phyloP scores from a whole-genome alignment of 805 yeast species.

The Lachancea meyersii region DNA sequence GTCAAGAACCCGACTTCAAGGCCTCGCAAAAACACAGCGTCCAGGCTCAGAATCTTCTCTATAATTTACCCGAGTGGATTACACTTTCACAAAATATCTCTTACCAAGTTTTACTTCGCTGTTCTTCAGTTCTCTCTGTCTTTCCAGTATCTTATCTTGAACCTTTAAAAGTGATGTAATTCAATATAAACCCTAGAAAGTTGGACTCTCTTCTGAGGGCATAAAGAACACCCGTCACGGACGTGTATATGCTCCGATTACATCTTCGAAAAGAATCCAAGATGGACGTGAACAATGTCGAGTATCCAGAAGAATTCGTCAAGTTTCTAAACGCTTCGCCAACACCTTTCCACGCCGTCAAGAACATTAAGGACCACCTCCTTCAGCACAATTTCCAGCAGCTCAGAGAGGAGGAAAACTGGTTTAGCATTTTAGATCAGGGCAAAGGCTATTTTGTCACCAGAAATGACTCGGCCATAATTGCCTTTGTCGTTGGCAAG shows the following conservation, averaged over 20 bases:
- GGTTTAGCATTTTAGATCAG: slow-evolving; percentile 51
- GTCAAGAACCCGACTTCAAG: too few relatives aligned
- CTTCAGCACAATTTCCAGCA: slow-evolving; percentile 62
- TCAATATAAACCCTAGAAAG: neutral
- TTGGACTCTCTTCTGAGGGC: too few relatives aligned
- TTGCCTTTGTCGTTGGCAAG: slow-evolving; percentile 80
- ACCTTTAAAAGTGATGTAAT: neutral
- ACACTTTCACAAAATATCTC: too few relatives aligned
- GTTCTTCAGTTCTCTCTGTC: too few relatives aligned
- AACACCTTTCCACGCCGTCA: slow-evolving; percentile 91
- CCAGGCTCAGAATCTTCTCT: too few relatives aligned
- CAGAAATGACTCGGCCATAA: slow-evolving; percentile 80
- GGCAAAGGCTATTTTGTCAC: slow-evolving; percentile 78
- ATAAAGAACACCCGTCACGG: too few relatives aligned
- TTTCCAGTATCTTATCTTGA: too few relatives aligned
- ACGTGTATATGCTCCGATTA: slow-evolving; percentile 23
- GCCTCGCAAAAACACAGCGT: too few relatives aligned
- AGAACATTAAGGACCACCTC: slow-evolving; percentile 51
- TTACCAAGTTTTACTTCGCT: too few relatives aligned
- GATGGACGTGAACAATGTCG: slow-evolving; percentile 13
- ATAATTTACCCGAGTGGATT: too few relatives aligned
- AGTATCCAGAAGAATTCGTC: slow-evolving; percentile 50
- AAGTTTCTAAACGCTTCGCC: slow-evolving; percentile 79
- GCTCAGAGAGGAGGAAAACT: slow-evolving; percentile 60
- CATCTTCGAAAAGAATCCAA: slow-evolving; percentile 19